A percentile compares a stretch with the other conserved stretches of the same genome.
Evolutionary conservation across 2,329 filamentous ascomycete genomes (phyloP).

Genomic region (Colletotrichum aenigma): DNA sequence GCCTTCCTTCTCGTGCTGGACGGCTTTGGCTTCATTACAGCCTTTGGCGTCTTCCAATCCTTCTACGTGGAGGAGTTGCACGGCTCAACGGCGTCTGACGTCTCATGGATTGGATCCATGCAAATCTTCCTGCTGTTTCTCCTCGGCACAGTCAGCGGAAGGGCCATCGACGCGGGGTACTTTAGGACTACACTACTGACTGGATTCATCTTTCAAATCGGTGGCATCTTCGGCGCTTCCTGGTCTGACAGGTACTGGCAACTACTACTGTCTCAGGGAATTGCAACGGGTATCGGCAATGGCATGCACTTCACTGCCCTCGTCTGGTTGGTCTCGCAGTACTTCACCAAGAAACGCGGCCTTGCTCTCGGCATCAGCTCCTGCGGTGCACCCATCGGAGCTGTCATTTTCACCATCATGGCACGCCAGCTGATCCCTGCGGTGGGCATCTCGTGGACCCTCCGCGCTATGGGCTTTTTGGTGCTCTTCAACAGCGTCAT

Average conservation of each 20-base stretch:
- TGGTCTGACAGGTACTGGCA: constrained; percentile 50
- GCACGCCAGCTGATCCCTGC: constrained; percentile 56
- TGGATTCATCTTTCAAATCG: constrained; percentile 40
- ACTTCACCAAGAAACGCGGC: constrained; percentile 57
- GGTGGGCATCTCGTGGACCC: constrained; percentile 63
- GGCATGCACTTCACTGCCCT: constrained; percentile 61
- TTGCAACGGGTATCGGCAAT: constrained; percentile 56
- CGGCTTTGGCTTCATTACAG: constrained; percentile 50
- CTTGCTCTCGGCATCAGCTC: constrained; percentile 64
- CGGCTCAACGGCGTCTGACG: constrained; percentile 35
- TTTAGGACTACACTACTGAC: constrained; percentile 42
- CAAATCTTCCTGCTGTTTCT: constrained; percentile 48
- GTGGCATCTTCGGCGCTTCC: constrained; percentile 51
- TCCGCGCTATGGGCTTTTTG: constrained; percentile 66
- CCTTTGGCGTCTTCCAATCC: constrained; percentile 48
- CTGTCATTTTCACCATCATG: constrained; percentile 56
- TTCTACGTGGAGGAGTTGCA: constrained; percentile 40
- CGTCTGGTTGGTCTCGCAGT: constrained; percentile 62
- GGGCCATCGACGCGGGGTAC: constrained; percentile 47
- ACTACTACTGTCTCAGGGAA: constrained; percentile 52
- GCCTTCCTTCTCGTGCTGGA: constrained; percentile 45
- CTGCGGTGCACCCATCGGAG: constrained; percentile 58
- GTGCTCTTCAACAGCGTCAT: constrained; percentile 64
- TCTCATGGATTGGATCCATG: constrained; percentile 52
- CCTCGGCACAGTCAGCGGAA: constrained; percentile 46